Percentiles rank a stretch among this genome's conserved stretches.
Evolutionary conservation across 352 stramenopile species (phyloP).

Genomic region (Phytopythium aichiense): DNA sequence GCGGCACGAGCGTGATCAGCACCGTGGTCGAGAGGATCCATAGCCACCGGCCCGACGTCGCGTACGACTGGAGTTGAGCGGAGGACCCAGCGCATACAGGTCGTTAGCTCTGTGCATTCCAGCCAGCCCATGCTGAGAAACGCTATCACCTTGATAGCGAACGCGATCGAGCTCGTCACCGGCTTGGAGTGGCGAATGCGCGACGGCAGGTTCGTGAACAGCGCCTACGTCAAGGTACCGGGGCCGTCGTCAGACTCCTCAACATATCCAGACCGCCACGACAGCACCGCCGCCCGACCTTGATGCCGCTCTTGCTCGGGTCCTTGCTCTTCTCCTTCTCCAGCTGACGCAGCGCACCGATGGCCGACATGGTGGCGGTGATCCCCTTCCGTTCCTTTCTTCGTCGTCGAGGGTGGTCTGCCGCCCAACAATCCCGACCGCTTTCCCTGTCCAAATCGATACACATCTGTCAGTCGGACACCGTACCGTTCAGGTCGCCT

Average conservation of each 20-base stretch:
- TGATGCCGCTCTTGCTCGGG: conserved; percentile 48
- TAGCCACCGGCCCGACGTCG: conserved; percentile 60
- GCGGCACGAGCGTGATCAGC: conserved; percentile 78
- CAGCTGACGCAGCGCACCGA: conserved; percentile 74
- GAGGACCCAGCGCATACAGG: conserved; percentile 7
- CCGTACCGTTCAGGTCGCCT: background rate
- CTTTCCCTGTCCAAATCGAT: conserved; percentile 3
- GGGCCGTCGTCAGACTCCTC: background rate
- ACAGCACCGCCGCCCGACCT: conserved; percentile 20
- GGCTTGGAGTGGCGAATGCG: conserved; percentile 61
- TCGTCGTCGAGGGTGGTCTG: conserved; percentile 9
- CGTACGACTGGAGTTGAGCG: conserved; percentile 31
- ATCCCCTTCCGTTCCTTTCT: conserved; percentile 9
- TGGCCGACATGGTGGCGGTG: conserved; percentile 60
- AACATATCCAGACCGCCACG: background rate
- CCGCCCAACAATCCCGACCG: conserved; percentile 30
- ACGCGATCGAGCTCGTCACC: conserved; percentile 56
- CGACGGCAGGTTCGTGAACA: conserved; percentile 69
- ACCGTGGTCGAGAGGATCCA: conserved; percentile 83
- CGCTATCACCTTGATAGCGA: conserved; percentile 39
- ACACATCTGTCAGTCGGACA: background rate
- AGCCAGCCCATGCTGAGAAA: background rate
- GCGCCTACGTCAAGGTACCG: conserved; percentile 27
- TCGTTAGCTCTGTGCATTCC: background rate
- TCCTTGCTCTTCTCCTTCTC: conserved; percentile 83